Base-by-base conservation (phyloP, 148 eudicot species). In the Silene latifolia region DNA sequence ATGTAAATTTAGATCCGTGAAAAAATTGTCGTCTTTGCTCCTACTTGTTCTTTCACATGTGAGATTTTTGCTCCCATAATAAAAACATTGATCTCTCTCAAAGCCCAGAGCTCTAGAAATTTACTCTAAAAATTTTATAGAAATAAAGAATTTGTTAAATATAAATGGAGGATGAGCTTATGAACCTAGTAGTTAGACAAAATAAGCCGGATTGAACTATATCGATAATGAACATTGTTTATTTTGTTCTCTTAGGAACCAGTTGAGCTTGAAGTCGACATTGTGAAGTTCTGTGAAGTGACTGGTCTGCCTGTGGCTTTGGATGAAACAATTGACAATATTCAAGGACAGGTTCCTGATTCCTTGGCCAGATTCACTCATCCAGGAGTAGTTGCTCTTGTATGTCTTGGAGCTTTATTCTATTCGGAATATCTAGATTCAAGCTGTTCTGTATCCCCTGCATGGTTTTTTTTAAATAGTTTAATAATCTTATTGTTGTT, bases 241-340 rank as follows among this genome's bases (percentile, higher is more conserved):
- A 6, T 66, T 60, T 13, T 46, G 46, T 78, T 74, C 20, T 80
- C 78, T 77, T 88, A 96, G 99, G 99, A 96, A 82, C 99, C 99
- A 69, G 91, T 96, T 44, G 82, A 75, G 48, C 74, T 82, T 78
- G 90, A 84, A 83, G 88, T 88, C 74, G 97, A 90, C 82, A 89
- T 92, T 72, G 63, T 96, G 66, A 92, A 80, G 80, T 96, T 96
- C 81, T 96, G 93, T 78, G 90, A 89, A 85, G 87, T 89, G 77
- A 87, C 98, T 78, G 89, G 91, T 62, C 44, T 96, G 79, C 95
- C 93, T 78, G 93, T 96, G 75, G 99, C 98, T 76, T 86, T 96
- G 77, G 99, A 96, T 83, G 99, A 96, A 86, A 92, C 94, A 29
- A 74, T 92, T 10, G 93, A 87, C 82, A 77, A 75, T 65, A 83